Percentiles rank a stretch among this genome's conserved stretches.
Conservation (phyloP, 331 rosid species). For the Acacia pycnantha region DNA sequence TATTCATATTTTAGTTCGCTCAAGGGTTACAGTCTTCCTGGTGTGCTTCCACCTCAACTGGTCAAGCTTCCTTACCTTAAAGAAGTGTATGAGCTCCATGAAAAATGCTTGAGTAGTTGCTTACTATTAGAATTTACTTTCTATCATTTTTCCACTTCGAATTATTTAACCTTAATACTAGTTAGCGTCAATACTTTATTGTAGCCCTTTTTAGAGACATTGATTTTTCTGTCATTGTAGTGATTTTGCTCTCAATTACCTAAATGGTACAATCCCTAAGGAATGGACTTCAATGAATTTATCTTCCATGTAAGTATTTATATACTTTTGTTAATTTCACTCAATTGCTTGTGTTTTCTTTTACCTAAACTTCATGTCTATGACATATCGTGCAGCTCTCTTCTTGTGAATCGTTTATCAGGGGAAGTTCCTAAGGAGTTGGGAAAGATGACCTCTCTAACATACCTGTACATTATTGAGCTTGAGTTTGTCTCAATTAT, state of each 20-base stretch:
- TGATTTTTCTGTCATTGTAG: constrained; percentile 29
- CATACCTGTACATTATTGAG: constrained; percentile 51
- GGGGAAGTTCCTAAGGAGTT: constrained; percentile 74
- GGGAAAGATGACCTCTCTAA: constrained; percentile 63
- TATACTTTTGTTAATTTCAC: constrained; percentile 17
- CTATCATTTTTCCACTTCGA: not conserved
- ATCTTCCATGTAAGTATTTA: constrained; percentile 53
- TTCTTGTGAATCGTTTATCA: constrained; percentile 64
- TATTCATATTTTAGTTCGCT: constrained; percentile 43
- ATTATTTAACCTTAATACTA: not conserved
- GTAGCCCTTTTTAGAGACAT: not conserved
- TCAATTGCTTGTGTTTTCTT: constrained; percentile 20
- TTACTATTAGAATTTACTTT: constrained; percentile 11
- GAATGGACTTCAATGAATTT: constrained; percentile 70
- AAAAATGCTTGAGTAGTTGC: constrained; percentile 11
- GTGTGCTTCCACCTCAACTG: constrained; percentile 84
- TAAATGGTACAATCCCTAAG: constrained; percentile 64
- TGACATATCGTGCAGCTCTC: constrained; percentile 54
- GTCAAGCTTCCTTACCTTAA: constrained; percentile 72
- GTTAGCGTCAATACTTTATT: not conserved
- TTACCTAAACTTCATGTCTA: constrained; percentile 9
- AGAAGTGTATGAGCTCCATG: constrained; percentile 53
- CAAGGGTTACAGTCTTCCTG: constrained; percentile 63
- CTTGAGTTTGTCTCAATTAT: constrained; percentile 11
- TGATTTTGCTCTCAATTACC: constrained; percentile 72